Evolutionary conservation across 129 eudicot species (phyloP).

Genomic region (Pulicaria dysenterica): DNA sequence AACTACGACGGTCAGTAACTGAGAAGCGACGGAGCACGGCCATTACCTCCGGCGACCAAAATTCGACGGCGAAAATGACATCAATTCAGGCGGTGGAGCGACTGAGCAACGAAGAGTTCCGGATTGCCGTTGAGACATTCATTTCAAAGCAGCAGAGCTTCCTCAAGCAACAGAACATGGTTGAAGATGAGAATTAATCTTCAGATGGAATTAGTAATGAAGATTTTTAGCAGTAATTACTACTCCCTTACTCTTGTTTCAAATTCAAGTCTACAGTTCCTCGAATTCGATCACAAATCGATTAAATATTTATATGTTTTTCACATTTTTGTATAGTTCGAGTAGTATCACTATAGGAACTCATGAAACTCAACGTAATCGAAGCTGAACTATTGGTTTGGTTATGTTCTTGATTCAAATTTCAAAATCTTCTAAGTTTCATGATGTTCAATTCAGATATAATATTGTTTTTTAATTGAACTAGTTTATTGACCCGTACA

Average conservation of each 20-base stretch:
- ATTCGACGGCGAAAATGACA: not conserved
- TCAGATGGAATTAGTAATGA: slow-evolving; percentile 33
- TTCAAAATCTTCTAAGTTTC: no score
- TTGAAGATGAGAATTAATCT: slow-evolving; percentile 14
- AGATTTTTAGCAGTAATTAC: slow-evolving; percentile 30
- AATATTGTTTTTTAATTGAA: no score
- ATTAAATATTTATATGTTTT: no score
- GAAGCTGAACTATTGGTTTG: no score
- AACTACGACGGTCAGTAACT: slow-evolving; percentile 67
- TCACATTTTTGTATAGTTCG: no score
- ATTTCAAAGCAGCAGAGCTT: slow-evolving; percentile 39
- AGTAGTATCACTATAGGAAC: no score
- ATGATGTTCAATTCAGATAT: no score
- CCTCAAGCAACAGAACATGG: slow-evolving; percentile 38
- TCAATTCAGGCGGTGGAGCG: slow-evolving; percentile 35
- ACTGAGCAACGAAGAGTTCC: slow-evolving; percentile 51
- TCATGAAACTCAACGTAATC: no score
- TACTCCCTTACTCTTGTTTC: not conserved
- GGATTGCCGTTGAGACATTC: slow-evolving; percentile 38
- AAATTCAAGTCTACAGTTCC: not conserved
- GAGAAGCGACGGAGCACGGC: slow-evolving; percentile 29
- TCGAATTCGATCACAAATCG: no score
- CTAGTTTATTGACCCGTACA: no score
- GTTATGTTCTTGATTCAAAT: no score
- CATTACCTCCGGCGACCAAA: not conserved